A percentile compares a stretch with the other conserved stretches of the same genome.
Evolutionary conservation across 768 basidiomycete species (phyloP).

Genomic region (Pholiota molesta): DNA sequence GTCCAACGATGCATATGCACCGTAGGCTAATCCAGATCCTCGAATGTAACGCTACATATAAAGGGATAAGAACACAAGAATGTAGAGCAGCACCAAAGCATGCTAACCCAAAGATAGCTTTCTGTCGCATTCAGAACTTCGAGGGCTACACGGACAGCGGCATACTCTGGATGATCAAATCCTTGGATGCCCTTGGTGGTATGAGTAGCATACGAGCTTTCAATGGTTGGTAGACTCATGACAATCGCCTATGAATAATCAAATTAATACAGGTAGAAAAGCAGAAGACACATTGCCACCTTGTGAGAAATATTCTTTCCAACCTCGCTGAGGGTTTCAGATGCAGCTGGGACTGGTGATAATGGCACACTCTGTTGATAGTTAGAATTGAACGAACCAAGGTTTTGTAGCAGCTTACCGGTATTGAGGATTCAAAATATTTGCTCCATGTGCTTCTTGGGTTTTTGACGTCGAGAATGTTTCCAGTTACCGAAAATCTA

Average conservation of each 20-base stretch:
- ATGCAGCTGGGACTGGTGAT: constrained; percentile 65
- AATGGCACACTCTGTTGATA: constrained; percentile 51
- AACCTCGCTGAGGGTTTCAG: constrained; percentile 70
- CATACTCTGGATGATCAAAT: constrained; percentile 80
- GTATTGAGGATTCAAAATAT: constrained; percentile 63
- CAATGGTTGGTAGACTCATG: constrained; percentile 90
- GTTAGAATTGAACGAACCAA: not conserved
- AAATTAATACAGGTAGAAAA: constrained; percentile 5
- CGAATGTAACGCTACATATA: constrained; percentile 80
- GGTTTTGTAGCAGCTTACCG: constrained; percentile 42
- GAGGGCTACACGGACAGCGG: constrained; percentile 81
- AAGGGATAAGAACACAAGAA: constrained; percentile 12
- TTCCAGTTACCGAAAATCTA: constrained; percentile 90
- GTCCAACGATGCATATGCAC: constrained; percentile 77
- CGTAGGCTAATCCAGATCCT: constrained; percentile 93
- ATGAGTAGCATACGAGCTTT: constrained; percentile 86
- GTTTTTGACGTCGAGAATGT: constrained; percentile 67
- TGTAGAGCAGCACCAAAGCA: not conserved
- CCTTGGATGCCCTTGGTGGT: constrained; percentile 79
- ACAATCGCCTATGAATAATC: constrained; percentile 64
- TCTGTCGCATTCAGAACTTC: constrained; percentile 93
- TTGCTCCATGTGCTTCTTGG: constrained; percentile 78
- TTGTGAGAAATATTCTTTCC: constrained; percentile 75
- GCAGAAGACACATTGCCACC: constrained; percentile 39
- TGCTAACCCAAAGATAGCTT: constrained; percentile 85